A percentile compares a stretch with the other conserved stretches of the same genome.
phyloP scores from a whole-genome alignment of 2,329 filamentous ascomycete species.

The Exserohilum rostratum region DNA sequence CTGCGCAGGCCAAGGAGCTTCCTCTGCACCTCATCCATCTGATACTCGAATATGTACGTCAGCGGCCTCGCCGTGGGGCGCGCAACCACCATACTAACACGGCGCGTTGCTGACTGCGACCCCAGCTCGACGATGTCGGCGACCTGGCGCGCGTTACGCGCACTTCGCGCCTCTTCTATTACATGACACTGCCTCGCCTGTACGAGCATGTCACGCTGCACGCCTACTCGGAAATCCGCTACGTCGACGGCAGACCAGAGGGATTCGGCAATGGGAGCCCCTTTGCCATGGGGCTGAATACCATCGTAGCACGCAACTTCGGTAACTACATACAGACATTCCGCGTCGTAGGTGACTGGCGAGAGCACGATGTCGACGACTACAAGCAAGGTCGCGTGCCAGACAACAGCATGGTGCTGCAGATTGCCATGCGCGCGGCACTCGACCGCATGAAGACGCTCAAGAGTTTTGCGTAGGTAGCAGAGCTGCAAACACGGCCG shows the following conservation, averaged over 20 bases:
- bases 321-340: constrained; percentile 60
- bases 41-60: constrained; percentile 61
- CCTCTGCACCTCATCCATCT: constrained; percentile 65
- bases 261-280: constrained; percentile 68
- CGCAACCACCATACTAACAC: no score
- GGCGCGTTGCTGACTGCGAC: constrained; percentile 17
- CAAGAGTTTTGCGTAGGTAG: constrained; percentile 57
- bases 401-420: constrained; percentile 69
- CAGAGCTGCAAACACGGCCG: not conserved
- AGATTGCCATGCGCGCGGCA: constrained; percentile 64
- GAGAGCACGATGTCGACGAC: constrained; percentile 63
- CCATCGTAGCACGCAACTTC: constrained; percentile 63
- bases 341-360: constrained; percentile 62
- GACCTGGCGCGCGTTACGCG: constrained; percentile 66
- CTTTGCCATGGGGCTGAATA: constrained; percentile 68
- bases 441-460: constrained; percentile 65
- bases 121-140: constrained; percentile 61
- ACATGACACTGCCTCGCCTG: constrained; percentile 67
- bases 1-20: constrained; percentile 48
- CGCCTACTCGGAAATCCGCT: constrained; percentile 65
- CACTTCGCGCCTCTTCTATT: constrained; percentile 66
- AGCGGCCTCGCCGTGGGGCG: not conserved
- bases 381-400: constrained; percentile 65
- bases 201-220: constrained; percentile 63
- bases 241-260: constrained; percentile 62